These are phyloP conservation scores for Ustilago crameri DNA, from an alignment of 1,284 basidiomycete genomes.

Conservation along the genomic window DNA sequence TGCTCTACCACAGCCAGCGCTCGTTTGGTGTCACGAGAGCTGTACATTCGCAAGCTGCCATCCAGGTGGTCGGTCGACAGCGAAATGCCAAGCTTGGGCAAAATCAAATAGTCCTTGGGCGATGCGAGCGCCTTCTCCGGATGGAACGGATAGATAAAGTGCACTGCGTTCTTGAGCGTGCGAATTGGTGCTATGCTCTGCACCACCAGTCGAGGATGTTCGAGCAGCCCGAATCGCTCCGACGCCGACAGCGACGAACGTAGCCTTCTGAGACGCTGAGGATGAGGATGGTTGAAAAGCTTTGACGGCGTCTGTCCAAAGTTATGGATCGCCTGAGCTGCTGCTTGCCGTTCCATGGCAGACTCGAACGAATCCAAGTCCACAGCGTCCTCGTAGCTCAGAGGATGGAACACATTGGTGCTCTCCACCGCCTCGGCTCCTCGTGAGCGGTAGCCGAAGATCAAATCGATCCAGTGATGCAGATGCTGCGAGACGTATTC, in stretches of 20 bases:
- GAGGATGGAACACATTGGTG: conserved; percentile 89
- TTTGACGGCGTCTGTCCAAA: conserved; percentile 71
- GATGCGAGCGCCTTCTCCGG: conserved; percentile 77
- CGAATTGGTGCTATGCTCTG: conserved; percentile 52
- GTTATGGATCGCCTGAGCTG: conserved; percentile 94
- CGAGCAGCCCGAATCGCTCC: conserved; percentile 77
- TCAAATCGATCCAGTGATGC: conserved; percentile 89
- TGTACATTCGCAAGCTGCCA: conserved; percentile 72
- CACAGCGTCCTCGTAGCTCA: conserved; percentile 83
- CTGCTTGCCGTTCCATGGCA: conserved; percentile 86
- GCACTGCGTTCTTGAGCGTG: conserved; percentile 69
- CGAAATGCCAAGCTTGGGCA: conserved; percentile 74
- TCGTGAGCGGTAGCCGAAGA: conserved; percentile 63
- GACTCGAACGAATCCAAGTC: conserved; percentile 78
- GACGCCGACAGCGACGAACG: conserved; percentile 14
- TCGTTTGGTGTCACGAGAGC: conserved; percentile 68
- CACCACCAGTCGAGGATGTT: conserved; percentile 72
- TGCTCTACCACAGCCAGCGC: conserved; percentile 73
- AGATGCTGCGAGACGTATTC: conserved; percentile 86
- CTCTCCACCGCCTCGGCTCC: conserved; percentile 71
- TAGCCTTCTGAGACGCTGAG: conserved; percentile 73
- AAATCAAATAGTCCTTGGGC: conserved; percentile 73
- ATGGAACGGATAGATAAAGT: conserved; percentile 74
- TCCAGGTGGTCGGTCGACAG: conserved; percentile 76
- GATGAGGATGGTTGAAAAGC: conserved; percentile 86